Evolutionary conservation across 306 rosid species (phyloP).

Genomic region (Sicyos edulis): DNA sequence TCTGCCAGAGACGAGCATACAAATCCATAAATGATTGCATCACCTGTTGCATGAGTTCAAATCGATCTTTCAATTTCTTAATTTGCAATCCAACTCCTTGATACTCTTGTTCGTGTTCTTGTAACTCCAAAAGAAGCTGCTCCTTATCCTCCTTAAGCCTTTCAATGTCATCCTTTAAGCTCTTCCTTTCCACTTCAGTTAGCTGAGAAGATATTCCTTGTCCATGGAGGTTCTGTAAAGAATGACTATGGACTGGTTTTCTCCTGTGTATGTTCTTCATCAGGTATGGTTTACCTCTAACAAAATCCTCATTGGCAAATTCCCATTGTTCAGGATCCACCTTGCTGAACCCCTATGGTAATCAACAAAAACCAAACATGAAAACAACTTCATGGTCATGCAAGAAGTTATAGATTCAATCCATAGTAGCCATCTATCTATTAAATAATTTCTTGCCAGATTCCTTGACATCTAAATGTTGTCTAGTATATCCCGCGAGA

Average conservation of each 20-base stretch:
- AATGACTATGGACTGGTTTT: conserved; percentile 87
- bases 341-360: conserved; percentile 68
- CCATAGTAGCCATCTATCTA: no score
- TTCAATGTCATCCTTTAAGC: conserved; percentile 47
- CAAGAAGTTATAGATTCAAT: no score
- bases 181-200: conserved; percentile 47
- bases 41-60: conserved; percentile 41
- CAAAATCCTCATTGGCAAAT: conserved; percentile 68
- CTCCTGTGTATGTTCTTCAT: conserved; percentile 74
- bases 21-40: conserved; percentile 45
- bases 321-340: conserved; percentile 83
- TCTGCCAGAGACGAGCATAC: conserved; percentile 46
- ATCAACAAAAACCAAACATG: conserved; percentile 8
- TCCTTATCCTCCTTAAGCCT: conserved; percentile 48
- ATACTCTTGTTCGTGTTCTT: conserved; percentile 44
- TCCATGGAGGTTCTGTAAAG: conserved; percentile 49
- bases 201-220: conserved; percentile 39
- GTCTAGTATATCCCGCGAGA: no score
- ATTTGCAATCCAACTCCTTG: conserved; percentile 32
- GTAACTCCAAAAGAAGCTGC: conserved; percentile 39
- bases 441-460: no score
- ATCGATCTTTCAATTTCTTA: conserved; percentile 34
- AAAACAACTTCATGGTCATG: no score
- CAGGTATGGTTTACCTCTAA: conserved; percentile 65
- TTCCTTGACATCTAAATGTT: no score